Conservation (phyloP, 805 yeast species). For the Alloascoidea hylecoeti region DNA sequence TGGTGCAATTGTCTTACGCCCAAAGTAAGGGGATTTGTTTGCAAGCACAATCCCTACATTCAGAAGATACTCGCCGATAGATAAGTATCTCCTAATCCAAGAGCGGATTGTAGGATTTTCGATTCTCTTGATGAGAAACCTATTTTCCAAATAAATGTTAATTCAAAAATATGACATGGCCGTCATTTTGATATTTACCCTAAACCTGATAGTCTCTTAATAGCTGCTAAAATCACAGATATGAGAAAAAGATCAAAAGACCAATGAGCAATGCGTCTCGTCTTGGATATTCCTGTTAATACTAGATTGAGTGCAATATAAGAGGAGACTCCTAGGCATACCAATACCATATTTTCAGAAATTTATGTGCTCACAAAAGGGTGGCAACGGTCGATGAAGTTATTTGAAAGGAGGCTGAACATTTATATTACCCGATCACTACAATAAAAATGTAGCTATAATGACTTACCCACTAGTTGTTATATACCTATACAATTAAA, state of each 20-base stretch:
- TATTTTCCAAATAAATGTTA: constrained; percentile 19
- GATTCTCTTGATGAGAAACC: constrained; percentile 18
- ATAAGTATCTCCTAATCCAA: constrained; percentile 30
- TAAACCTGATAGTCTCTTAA: constrained; percentile 52
- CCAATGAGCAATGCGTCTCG: not conserved
- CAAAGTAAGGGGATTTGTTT: constrained; percentile 45
- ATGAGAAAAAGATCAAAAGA: constrained; percentile 42
- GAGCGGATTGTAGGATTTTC: constrained; percentile 14
- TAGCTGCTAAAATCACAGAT: constrained; percentile 56
- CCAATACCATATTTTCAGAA: no score
- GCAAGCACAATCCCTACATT: constrained; percentile 45
- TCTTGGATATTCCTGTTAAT: no score
- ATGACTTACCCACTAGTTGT: no score
- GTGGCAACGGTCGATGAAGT: no score
- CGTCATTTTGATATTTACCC: constrained; percentile 12
- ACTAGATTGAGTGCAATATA: no score
- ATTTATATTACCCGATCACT: no score
- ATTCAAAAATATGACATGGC: constrained; percentile 3
- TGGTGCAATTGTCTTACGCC: no score
- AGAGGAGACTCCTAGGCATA: no score
- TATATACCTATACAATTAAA: no score
- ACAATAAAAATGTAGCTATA: no score
- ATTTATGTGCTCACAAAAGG: no score
- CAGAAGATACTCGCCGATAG: constrained; percentile 50
- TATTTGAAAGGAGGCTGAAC: no score